Conservation (phyloP, 768 basidiomycete species). For the Paxillus ammoniavirescens region DNA sequence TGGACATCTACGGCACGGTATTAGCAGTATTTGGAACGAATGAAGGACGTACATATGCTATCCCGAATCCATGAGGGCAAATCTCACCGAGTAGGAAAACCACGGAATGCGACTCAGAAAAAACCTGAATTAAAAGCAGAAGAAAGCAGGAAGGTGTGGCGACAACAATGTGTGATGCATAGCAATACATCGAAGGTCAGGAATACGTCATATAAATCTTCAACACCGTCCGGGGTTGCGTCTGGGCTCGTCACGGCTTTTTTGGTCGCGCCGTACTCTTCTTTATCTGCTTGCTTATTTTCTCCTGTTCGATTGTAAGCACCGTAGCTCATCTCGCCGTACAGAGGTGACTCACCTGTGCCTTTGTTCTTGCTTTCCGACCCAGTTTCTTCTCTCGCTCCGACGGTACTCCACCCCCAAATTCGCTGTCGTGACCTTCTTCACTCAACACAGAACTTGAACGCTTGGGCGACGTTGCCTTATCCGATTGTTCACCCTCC, state of each 20-base stretch:
- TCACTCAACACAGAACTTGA: constrained; percentile 41
- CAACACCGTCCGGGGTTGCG: not conserved
- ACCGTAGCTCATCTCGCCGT: not conserved
- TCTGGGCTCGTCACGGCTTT: constrained; percentile 20
- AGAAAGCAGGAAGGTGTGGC: constrained; percentile 1
- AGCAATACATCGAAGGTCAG: constrained; percentile 13
- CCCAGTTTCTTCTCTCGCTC: constrained; percentile 37
- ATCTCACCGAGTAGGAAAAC: no score
- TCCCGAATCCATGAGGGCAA: no score
- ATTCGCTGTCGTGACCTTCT: constrained; percentile 26
- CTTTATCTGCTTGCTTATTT: constrained; percentile 26
- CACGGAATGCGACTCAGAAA: no score
- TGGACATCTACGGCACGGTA: not conserved
- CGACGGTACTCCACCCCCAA: constrained; percentile 26
- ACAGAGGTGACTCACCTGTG: constrained; percentile 33
- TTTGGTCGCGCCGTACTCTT: constrained; percentile 23
- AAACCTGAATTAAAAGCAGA: constrained; percentile 7
- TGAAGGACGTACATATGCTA: not conserved
- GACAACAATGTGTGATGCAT: constrained; percentile 8
- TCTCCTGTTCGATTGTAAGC: constrained; percentile 24
- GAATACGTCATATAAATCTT: constrained; percentile 9
- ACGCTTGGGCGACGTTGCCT: constrained; percentile 18
- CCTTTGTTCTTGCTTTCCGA: constrained; percentile 38
- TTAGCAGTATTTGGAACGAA: not conserved
- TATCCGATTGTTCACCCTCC: constrained; percentile 42